Conservation (phyloP, 352 stramenopile genomes). For the Globisporangium emineosum region DNA sequence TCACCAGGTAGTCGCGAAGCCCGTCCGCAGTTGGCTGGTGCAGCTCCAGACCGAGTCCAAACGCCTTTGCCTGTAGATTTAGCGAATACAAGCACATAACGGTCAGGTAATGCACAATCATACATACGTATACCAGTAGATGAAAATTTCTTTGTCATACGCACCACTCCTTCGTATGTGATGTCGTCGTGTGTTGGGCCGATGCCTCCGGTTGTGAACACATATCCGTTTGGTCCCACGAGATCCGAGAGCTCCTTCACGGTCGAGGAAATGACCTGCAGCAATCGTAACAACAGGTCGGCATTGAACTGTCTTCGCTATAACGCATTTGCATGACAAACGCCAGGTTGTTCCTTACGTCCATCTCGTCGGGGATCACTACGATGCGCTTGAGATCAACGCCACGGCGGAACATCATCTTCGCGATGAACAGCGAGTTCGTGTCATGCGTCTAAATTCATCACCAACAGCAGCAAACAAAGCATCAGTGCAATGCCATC, state of each 20-base stretch:
- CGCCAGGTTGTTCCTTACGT: slow-evolving; percentile 25
- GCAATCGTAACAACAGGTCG: background rate
- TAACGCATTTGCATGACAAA: background rate
- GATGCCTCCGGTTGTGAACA: slow-evolving; percentile 85
- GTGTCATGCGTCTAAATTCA: slow-evolving; percentile 82
- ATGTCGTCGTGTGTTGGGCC: slow-evolving; percentile 87
- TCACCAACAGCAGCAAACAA: background rate
- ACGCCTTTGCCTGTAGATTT: slow-evolving; percentile 76
- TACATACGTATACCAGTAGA: too few relatives aligned
- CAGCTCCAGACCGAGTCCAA: slow-evolving; percentile 59
- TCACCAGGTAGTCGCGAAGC: slow-evolving; percentile 42
- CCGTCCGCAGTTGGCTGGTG: slow-evolving; percentile 63
- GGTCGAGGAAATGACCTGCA: slow-evolving; percentile 62
- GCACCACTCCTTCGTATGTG: slow-evolving; percentile 81
- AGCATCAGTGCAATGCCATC: background rate
- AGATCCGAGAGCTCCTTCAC: slow-evolving; percentile 73
- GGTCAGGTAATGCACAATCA: too few relatives aligned
- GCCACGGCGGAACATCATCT: slow-evolving; percentile 77
- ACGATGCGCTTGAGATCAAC: slow-evolving; percentile 76
- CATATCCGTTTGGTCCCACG: slow-evolving; percentile 70
- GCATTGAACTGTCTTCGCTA: too few relatives aligned
- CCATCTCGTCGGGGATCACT: slow-evolving; percentile 77
- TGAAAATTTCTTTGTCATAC: background rate
- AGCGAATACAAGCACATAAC: too few relatives aligned
- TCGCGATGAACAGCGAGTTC: slow-evolving; percentile 79